Evolutionary conservation across 1,284 basidiomycete genomes (phyloP).

Genomic region (Ceratobasidium sp.): DNA sequence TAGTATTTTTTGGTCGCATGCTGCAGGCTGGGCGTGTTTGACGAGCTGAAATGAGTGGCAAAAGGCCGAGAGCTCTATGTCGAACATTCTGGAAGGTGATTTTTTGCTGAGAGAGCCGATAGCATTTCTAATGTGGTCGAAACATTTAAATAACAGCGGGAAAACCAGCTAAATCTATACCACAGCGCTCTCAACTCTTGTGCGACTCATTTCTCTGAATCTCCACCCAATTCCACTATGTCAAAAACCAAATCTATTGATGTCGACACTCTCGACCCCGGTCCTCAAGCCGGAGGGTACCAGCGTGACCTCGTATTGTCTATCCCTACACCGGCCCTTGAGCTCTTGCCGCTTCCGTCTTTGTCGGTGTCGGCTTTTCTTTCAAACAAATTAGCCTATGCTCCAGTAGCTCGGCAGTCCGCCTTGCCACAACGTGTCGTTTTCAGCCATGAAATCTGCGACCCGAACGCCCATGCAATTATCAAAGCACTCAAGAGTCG

Average conservation of each 20-base stretch:
- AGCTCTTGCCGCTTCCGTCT: background rate
- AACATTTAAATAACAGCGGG: background rate
- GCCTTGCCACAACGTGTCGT: background rate
- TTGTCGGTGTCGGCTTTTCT: background rate
- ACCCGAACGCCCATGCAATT: slow-evolving; percentile 5
- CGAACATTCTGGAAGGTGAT: background rate
- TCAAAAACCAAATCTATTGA: background rate
- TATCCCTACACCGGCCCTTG: background rate
- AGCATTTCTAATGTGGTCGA: too few species aligned
- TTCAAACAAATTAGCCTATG: too few species aligned
- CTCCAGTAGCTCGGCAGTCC: background rate
- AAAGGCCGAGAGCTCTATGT: background rate
- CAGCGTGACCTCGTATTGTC: background rate
- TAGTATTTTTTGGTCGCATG: background rate
- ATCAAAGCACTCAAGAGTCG: background rate
- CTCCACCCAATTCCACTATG: background rate
- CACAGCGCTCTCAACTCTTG: too few species aligned
- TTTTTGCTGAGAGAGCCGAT: too few species aligned
- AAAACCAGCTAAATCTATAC: background rate
- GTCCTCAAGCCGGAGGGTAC: background rate
- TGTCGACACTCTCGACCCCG: background rate
- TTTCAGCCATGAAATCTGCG: background rate
- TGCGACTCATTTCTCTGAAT: too few species aligned
- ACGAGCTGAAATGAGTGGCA: background rate
- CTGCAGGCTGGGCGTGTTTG: background rate